Percentiles rank a stretch among this genome's conserved stretches.
phyloP scores from a whole-genome alignment of 164 flowering plant genomes.

The Macadamia integrifolia region DNA sequence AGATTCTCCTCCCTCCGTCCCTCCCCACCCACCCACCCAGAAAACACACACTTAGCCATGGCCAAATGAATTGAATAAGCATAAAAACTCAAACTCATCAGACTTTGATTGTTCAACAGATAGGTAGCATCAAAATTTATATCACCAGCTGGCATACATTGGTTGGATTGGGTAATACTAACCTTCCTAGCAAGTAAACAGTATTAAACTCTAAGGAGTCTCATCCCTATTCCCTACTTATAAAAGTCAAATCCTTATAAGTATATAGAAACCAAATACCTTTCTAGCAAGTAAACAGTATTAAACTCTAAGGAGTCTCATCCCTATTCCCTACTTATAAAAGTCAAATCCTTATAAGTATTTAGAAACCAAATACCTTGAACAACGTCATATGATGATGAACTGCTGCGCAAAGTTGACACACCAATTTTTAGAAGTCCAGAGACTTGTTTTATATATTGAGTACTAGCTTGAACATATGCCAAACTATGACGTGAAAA shows the following conservation, averaged over 20 bases:
- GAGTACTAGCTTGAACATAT: slow-evolving; percentile 76
- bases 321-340: background rate
- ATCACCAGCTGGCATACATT: background rate
- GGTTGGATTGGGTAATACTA: too few relatives aligned
- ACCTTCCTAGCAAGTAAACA: too few relatives aligned
- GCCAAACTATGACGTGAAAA: slow-evolving; percentile 72
- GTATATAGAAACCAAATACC: slow-evolving; percentile 38
- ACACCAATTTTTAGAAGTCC: slow-evolving; percentile 75
- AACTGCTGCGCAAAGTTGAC: slow-evolving; percentile 59
- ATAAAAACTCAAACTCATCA: background rate
- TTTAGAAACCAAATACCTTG: slow-evolving; percentile 55
- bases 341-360: background rate
- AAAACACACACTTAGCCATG: too few relatives aligned
- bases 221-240: background rate
- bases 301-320: background rate
- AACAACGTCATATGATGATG: slow-evolving; percentile 65
- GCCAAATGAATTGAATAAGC: background rate
- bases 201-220: background rate
- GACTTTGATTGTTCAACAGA: background rate
- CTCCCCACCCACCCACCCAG: too few relatives aligned
- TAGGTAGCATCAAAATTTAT: background rate
- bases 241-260: background rate
- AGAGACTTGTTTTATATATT: slow-evolving; percentile 79
- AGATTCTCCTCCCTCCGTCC: background rate
- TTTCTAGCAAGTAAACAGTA: slow-evolving; percentile 9